Conservation (phyloP, 1,284 basidiomycete species). For the Vanrija humicola region DNA sequence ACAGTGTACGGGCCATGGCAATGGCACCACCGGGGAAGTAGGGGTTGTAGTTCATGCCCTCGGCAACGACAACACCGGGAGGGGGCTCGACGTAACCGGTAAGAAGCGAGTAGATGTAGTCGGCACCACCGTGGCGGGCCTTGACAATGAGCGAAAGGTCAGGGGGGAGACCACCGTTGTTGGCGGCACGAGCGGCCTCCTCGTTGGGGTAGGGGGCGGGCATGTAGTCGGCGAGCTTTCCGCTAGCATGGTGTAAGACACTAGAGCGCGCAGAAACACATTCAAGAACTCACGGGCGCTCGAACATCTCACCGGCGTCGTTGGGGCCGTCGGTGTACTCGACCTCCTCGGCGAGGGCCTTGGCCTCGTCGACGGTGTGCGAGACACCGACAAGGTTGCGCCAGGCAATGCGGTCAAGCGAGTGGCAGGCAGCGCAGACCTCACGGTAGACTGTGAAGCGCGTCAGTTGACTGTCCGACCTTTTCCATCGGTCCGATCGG, state of each 20-base stretch:
- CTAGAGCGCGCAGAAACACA: background rate
- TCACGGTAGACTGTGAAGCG: constrained; percentile 78
- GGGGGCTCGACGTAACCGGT: constrained; percentile 98
- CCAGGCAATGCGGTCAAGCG: constrained; percentile 98
- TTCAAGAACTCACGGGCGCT: constrained; percentile 72
- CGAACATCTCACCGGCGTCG: constrained; percentile 95
- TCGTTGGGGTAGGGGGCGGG: constrained; percentile 96
- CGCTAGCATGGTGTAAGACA: constrained; percentile 21
- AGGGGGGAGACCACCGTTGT: constrained; percentile 84
- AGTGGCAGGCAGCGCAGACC: constrained; percentile 98
- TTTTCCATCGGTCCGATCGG: background rate
- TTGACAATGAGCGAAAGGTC: constrained; percentile 97
- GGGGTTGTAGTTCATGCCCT: constrained; percentile 97
- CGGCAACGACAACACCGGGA: constrained; percentile 91
- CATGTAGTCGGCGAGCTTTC: constrained; percentile 80
- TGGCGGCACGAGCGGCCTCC: constrained; percentile 91
- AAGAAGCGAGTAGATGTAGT: constrained; percentile 94
- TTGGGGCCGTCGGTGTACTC: constrained; percentile 98
- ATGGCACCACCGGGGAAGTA: constrained; percentile 98
- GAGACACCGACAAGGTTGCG: constrained; percentile 98
- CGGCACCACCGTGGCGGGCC: constrained; percentile 93
- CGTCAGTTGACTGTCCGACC: background rate
- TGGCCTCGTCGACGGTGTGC: constrained; percentile 88
- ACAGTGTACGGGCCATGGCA: constrained; percentile 95
- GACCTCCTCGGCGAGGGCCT: constrained; percentile 89